These are phyloP conservation scores for Sphenostylis stenocarpa DNA, from an alignment of 306 rosid genomes.

Conservation along the genomic window DNA sequence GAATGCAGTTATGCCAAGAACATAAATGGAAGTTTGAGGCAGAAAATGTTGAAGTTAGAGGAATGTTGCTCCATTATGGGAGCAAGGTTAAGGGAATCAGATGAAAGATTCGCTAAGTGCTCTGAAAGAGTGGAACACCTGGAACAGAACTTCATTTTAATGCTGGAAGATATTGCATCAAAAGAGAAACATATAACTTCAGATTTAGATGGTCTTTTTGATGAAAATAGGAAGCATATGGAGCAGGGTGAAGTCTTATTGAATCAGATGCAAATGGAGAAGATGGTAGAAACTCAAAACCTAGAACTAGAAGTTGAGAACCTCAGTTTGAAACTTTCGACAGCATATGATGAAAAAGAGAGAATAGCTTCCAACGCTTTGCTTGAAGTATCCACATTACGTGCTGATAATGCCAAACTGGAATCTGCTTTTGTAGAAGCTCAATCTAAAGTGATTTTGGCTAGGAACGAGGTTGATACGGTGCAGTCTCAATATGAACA, in stretches of 20 bases:
- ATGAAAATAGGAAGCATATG: slow-evolving; percentile 38
- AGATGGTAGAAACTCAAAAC: slow-evolving; percentile 47
- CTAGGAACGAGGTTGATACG: slow-evolving; percentile 38
- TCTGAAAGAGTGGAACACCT: slow-evolving; percentile 48
- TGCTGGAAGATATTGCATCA: slow-evolving; percentile 46
- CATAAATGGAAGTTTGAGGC: slow-evolving; percentile 49
- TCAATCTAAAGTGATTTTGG: slow-evolving; percentile 42
- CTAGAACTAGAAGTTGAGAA: slow-evolving; percentile 50
- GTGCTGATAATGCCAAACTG: slow-evolving; percentile 41
- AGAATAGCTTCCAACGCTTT: slow-evolving; percentile 46
- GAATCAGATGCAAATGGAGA: slow-evolving; percentile 53
- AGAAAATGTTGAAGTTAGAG: slow-evolving; percentile 43
- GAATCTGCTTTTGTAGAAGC: slow-evolving; percentile 53
- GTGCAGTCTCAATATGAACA: slow-evolving; percentile 47
- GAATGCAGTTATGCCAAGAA: slow-evolving; percentile 41
- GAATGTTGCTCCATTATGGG: slow-evolving; percentile 46
- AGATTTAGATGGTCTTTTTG: slow-evolving; percentile 43
- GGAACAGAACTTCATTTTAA: slow-evolving; percentile 41
- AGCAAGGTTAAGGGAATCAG: slow-evolving; percentile 47
- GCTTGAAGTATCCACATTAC: slow-evolving; percentile 46
- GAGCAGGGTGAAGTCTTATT: slow-evolving; percentile 50
- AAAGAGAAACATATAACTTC: slow-evolving; percentile 43
- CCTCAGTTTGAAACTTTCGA: slow-evolving; percentile 48
- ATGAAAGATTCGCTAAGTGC: slow-evolving; percentile 38
- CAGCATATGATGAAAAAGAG: slow-evolving; percentile 50